Conservation (phyloP, 345 rosid genomes). For the Lumnitzera racemosa region DNA sequence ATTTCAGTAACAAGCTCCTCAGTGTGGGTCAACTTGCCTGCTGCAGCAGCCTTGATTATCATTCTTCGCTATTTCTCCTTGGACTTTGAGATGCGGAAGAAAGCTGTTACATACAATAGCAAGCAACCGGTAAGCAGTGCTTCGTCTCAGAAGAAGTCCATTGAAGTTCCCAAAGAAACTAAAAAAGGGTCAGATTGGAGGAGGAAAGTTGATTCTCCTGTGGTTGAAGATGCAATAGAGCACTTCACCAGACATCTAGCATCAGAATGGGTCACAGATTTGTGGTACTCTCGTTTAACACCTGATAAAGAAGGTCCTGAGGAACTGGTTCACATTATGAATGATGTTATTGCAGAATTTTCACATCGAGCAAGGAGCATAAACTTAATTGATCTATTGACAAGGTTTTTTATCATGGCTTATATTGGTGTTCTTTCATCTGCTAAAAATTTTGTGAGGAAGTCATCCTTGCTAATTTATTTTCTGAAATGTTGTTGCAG, state of each 20-base stretch:
- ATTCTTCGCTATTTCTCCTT: constrained; percentile 77
- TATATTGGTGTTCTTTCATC: constrained; percentile 5
- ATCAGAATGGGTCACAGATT: constrained; percentile 90
- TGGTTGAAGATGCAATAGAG: constrained; percentile 86
- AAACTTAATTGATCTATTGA: constrained; percentile 83
- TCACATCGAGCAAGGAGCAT: constrained; percentile 70
- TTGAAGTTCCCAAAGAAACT: constrained; percentile 34
- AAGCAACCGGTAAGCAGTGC: constrained; percentile 33
- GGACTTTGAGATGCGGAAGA: constrained; percentile 74
- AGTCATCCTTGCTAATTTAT: constrained; percentile 22
- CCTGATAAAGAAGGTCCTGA: constrained; percentile 88
- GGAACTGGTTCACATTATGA: constrained; percentile 66
- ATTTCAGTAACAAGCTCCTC: constrained; percentile 93
- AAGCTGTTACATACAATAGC: constrained; percentile 57
- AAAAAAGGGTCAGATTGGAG: constrained; percentile 58
- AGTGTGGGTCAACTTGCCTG: constrained; percentile 88
- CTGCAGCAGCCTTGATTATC: constrained; percentile 73
- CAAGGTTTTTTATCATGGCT: constrained; percentile 44
- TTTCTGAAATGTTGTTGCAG: constrained; percentile 44
- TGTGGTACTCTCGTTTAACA: constrained; percentile 91
- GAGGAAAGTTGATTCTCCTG: constrained; percentile 82
- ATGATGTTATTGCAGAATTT: constrained; percentile 72
- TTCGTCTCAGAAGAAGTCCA: constrained; percentile 32
- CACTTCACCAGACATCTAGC: constrained; percentile 70
- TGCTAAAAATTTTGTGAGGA: neutral